phyloP scores from a whole-genome alignment of 2,329 filamentous ascomycete genomes.

The Parastagonospora nodorum region DNA sequence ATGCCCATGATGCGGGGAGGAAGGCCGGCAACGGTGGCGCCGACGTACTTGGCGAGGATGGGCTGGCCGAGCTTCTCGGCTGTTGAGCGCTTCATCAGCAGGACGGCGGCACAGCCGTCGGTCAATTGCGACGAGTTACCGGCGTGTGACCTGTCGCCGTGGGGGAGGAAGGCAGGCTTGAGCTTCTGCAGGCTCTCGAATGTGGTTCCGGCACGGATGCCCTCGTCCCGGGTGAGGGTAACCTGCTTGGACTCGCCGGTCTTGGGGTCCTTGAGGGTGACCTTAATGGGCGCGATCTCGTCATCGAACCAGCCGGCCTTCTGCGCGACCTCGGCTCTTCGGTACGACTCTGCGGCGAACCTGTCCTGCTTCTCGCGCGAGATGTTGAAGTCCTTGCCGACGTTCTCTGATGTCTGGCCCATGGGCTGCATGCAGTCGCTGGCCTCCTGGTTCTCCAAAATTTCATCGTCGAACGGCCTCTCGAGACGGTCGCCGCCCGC shows the following conservation, averaged over 20 bases:
- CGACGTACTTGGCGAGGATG: constrained; percentile 92
- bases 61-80: constrained; percentile 86
- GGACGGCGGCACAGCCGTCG: constrained; percentile 85
- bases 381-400: constrained; percentile 88
- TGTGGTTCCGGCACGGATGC: constrained; percentile 88
- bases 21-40: constrained; percentile 86
- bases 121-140: constrained; percentile 96
- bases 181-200: constrained; percentile 82
- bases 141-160: constrained; percentile 83
- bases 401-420: constrained; percentile 98
- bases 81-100: constrained; percentile 93
- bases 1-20: constrained; percentile 97
- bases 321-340: constrained; percentile 85
- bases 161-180: constrained; percentile 86
- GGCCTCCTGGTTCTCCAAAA: constrained; percentile 76
- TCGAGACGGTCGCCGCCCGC: constrained; percentile 71
- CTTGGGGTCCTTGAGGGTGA: constrained; percentile 82
- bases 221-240: constrained; percentile 84
- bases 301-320: constrained; percentile 91
- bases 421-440: constrained; percentile 90
- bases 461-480: constrained; percentile 75
- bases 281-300: constrained; percentile 88
- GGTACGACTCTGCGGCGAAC: constrained; percentile 86
- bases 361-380: constrained; percentile 78
- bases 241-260: constrained; percentile 77